Evolutionary conservation across 441 rosid genomes (phyloP).

Genomic region (Hypseocharis bilobata): DNA sequence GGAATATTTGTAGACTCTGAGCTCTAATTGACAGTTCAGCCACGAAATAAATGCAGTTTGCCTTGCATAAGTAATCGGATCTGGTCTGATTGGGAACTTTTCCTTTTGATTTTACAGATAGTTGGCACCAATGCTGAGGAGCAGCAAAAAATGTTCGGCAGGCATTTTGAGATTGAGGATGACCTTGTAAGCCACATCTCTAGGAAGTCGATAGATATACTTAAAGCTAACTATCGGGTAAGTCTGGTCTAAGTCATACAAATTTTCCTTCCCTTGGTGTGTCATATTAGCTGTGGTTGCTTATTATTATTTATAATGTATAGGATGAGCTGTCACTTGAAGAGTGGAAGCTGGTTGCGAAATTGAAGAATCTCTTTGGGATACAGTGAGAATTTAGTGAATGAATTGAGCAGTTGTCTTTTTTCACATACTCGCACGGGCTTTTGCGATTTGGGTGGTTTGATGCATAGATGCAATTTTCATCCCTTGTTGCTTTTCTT

Average conservation of each 20-base stretch:
- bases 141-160: constrained; percentile 84
- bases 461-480: no score
- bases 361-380: constrained; percentile 61
- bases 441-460: no score
- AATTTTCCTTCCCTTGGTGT: neutral
- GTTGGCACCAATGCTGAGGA: constrained; percentile 66
- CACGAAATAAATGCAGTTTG: neutral
- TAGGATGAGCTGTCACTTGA: constrained; percentile 63
- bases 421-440: no score
- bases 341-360: constrained; percentile 70
- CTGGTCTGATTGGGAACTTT: neutral
- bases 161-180: constrained; percentile 82
- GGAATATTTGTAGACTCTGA: neutral
- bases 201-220: constrained; percentile 72
- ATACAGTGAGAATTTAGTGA: constrained; percentile 30
- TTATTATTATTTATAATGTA: constrained; percentile 8
- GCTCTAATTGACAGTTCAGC: neutral
- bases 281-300: neutral
- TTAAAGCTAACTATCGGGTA: constrained; percentile 76
- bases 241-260: constrained; percentile 14
- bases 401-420: constrained; percentile 14
- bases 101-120: constrained; percentile 39
- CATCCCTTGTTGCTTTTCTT: neutral
- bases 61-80: neutral
- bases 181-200: constrained; percentile 85